Evolutionary conservation across 2,329 filamentous ascomycete species (phyloP), one percentile per base, ranked within the genome.

Genomic region (Colletotrichum australisinense): DNA sequence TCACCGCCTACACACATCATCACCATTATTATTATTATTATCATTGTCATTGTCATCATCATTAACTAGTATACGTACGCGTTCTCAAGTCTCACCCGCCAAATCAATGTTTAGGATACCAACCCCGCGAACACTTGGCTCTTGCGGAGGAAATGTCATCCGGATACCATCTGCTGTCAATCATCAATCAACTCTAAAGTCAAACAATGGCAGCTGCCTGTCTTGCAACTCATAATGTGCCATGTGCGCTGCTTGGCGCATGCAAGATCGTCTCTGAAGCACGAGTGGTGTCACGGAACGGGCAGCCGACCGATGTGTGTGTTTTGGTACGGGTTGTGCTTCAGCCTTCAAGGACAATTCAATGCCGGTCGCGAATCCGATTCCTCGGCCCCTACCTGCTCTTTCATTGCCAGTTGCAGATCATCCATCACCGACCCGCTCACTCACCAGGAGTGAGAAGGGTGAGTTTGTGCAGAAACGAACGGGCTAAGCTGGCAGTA

Each of bases 241-340:
- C 71, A 71, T 71, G 71, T 73, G 62, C 67, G 42, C 38, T 62
- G 35, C 74, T 76, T 76, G 74, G 74, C 69, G 67, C 69, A 58
- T 75, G 67, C 69, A 75, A 65, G 69, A 75, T 71, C 63, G 67
- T 63, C 67, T 19, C 57, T 75, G 74, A 76, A 67, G 73, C 74
- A 75, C 63, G 46, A 69, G 62, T 42, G 72, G 66, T 72, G 74
- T 75, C 69, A 74, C 74, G 73, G 73, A 71, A 62, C 42, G 56
- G 26, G 46, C 46, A 60, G 35, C 71, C 71, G 71, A 59, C 71
- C 62, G 71, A 71, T 63, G 62, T 66, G 56, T 35, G 32, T 59
- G 42, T 46, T 46, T 58, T 67, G 71, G 63, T 62, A 30, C 56
- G 26, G 35, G 26, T 35, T 62, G 58, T 73, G 71, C 71, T 71